These are phyloP conservation scores for Taphrina confusa DNA, from an alignment of 1,139 yeast genomes.

Conservation along the genomic window DNA sequence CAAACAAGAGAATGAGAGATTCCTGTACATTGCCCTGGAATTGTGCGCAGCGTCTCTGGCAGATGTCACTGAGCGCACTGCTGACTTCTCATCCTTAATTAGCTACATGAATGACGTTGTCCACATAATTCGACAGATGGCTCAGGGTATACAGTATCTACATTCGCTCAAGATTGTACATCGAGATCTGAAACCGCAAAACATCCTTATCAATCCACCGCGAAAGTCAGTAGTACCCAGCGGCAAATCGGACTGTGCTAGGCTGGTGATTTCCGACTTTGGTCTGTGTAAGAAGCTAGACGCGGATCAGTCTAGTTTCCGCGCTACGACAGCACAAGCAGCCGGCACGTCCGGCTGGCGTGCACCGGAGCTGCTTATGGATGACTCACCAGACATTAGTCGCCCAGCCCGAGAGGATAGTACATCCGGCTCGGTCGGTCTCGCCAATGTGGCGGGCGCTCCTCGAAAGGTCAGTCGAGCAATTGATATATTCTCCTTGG, in stretches of 20 bases:
- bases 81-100: constrained; percentile 47
- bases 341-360: constrained; percentile 99
- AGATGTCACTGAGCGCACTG: constrained; percentile 68
- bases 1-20: constrained; percentile 83
- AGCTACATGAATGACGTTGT: constrained; percentile 49
- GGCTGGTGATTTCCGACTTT: constrained; percentile 88
- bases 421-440: constrained; percentile 41
- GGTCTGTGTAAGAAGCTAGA: constrained; percentile 92
- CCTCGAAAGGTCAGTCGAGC: constrained; percentile 78
- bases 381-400: constrained; percentile 43
- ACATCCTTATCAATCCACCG: constrained; percentile 79
- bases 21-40: constrained; percentile 89
- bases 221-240: constrained; percentile 47
- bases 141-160: constrained; percentile 79
- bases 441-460: constrained; percentile 50
- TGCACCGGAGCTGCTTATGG: constrained; percentile 82
- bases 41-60: constrained; percentile 86
- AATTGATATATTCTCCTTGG: constrained; percentile 89
- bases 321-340: constrained; percentile 88
- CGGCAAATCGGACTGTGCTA: constrained; percentile 44
- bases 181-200: constrained; percentile 94
- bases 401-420: constrained; percentile 40
- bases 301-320: constrained; percentile 86
- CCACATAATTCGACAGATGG: constrained; percentile 67
- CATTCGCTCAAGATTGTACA: constrained; percentile 92